Conservation (phyloP, 1,284 basidiomycete species). For the Phellopilus nigrolimitatus region DNA sequence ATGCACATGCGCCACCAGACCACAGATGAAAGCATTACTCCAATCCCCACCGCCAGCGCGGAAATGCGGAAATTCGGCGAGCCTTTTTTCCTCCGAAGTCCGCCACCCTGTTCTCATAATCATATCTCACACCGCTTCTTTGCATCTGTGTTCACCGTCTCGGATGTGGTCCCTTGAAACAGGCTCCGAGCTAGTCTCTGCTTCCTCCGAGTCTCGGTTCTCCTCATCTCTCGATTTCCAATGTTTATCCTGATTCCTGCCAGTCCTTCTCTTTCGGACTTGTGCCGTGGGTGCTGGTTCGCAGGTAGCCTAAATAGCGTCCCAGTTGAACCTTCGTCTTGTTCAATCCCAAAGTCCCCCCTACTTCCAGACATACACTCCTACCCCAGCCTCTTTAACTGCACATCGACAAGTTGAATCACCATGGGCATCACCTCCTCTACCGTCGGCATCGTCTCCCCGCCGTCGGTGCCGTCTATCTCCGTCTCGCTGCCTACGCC, state of each 20-base stretch:
- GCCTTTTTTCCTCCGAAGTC: not conserved
- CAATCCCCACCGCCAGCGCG: too few species aligned
- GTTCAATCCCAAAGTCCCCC: too few species aligned
- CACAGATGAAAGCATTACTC: too few species aligned
- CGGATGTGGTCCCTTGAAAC: conserved; percentile 10
- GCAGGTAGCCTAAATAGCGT: conserved; percentile 4
- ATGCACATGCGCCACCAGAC: too few species aligned
- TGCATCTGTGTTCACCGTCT: conserved; percentile 10
- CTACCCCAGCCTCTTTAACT: not conserved
- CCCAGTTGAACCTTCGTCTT: not conserved
- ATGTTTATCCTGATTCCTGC: conserved; percentile 1
- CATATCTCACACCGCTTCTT: not conserved
- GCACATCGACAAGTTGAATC: not conserved
- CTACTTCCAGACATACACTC: not conserved
- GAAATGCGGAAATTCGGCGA: too few species aligned
- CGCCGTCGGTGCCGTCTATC: conserved; percentile 14
- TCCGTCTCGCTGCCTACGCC: conserved; percentile 18
- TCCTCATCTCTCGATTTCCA: conserved; percentile 7
- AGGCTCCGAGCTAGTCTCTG: conserved; percentile 6
- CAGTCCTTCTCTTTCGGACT: not conserved
- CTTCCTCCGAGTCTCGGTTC: not conserved
- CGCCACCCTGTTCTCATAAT: conserved; percentile 4
- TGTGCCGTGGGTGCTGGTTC: not conserved
- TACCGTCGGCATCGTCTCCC: conserved; percentile 18
- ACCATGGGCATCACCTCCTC: conserved; percentile 18